A percentile compares a stretch with the other conserved stretches of the same genome.
These are phyloP conservation scores for Neofusicoccum cordaticola DNA, from an alignment of 2,329 filamentous ascomycete species.

Conservation along the genomic window DNA sequence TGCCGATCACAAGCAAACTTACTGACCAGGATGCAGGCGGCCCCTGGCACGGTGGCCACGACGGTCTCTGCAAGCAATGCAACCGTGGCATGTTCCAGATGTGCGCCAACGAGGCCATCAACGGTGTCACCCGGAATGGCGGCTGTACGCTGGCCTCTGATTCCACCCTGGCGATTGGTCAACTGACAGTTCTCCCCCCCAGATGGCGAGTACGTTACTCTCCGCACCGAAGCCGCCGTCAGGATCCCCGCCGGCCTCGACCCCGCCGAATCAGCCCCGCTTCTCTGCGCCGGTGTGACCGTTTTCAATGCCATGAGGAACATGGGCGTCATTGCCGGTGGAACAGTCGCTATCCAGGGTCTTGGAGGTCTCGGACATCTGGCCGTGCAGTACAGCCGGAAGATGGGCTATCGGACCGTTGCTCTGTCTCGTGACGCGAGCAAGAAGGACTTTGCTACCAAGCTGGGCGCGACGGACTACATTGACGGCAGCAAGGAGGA, in stretches of 20 bases:
- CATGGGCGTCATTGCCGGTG: conserved; percentile 46
- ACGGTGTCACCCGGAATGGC: conserved; percentile 65
- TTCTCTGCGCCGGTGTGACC: conserved; percentile 51
- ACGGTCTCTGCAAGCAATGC: conserved; percentile 61
- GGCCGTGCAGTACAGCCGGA: conserved; percentile 52
- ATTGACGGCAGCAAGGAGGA: conserved; percentile 54
- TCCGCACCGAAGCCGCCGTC: conserved; percentile 60
- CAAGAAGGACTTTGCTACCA: conserved; percentile 54
- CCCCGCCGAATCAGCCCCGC: conserved; percentile 44
- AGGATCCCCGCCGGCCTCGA: conserved; percentile 48
- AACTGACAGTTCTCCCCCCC: neutral
- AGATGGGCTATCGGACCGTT: conserved; percentile 53
- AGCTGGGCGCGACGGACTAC: conserved; percentile 58
- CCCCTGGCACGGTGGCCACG: conserved; percentile 66
- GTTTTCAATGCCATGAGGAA: conserved; percentile 53
- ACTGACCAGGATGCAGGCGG: neutral
- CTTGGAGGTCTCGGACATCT: conserved; percentile 54
- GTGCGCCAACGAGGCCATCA: conserved; percentile 61
- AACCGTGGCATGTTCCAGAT: conserved; percentile 64
- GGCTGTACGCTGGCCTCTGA: conserved; percentile 50
- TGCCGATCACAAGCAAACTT: no score
- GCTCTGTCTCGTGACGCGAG: conserved; percentile 48
- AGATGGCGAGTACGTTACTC: conserved; percentile 59
- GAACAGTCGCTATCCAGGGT: conserved; percentile 51
- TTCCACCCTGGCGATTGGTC: no score